Conservation (phyloP, 768 basidiomycete species). For the Krasilnikovozyma curviuscula region DNA sequence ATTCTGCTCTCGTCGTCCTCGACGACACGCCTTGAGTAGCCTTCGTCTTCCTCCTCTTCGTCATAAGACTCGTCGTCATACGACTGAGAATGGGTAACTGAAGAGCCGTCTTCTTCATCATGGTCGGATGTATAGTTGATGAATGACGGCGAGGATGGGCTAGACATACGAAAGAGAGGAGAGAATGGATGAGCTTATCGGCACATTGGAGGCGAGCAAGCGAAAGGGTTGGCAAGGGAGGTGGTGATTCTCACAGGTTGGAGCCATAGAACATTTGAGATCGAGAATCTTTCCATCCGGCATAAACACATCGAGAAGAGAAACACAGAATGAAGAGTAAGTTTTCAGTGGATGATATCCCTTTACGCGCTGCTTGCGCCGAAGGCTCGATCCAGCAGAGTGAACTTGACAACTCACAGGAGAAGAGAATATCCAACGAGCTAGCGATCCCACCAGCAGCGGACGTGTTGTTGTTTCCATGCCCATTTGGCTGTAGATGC, state of each 20-base stretch:
- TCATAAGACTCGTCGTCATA: neutral
- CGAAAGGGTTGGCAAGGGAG: too few relatives aligned
- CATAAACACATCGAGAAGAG: neutral
- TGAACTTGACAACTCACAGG: neutral
- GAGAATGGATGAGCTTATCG: neutral
- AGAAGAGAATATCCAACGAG: conserved; percentile 2
- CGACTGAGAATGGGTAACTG: conserved; percentile 1
- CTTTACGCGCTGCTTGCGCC: neutral
- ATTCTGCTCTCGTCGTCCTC: too few relatives aligned
- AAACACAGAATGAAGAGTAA: neutral
- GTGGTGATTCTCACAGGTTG: neutral
- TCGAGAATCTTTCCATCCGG: neutral
- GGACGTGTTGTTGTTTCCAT: too few relatives aligned
- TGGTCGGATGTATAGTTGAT: neutral
- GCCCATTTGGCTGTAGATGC: too few relatives aligned
- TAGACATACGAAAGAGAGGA: neutral
- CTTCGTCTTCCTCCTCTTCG: neutral
- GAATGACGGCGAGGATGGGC: conserved; percentile 3
- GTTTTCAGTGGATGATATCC: neutral
- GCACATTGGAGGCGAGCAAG: neutral
- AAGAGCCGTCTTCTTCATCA: neutral
- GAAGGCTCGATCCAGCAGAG: too few relatives aligned
- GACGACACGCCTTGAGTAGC: too few relatives aligned
- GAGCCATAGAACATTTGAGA: conserved; percentile 1
- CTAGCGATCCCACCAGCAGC: neutral